phyloP scores from a whole-genome alignment of 805 yeast genomes.

The Cyberlindnera veronae region DNA sequence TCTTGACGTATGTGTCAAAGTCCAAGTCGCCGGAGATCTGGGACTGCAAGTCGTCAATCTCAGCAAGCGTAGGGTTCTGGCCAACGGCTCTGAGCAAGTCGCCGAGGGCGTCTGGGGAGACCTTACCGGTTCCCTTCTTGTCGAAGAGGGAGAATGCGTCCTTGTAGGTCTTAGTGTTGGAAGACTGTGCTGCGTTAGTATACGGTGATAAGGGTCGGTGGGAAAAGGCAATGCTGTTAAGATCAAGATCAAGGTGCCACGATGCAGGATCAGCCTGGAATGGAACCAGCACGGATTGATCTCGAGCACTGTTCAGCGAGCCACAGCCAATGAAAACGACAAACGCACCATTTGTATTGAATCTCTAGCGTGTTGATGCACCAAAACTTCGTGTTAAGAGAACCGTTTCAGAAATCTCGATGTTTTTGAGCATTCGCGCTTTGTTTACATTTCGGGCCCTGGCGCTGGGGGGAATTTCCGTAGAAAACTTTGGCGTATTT shows the following conservation, averaged over 20 bases:
- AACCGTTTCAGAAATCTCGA: constrained; percentile 1
- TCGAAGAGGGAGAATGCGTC: constrained; percentile 97
- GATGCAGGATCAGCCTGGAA: not conserved
- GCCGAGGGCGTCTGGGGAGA: constrained; percentile 79
- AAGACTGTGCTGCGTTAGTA: constrained; percentile 12
- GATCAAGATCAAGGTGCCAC: no score
- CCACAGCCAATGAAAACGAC: no score
- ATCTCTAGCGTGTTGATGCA: no score
- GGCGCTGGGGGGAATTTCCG: no score
- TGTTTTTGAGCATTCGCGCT: constrained; percentile 11
- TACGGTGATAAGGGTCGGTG: no score
- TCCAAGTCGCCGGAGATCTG: constrained; percentile 45
- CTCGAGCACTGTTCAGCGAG: no score
- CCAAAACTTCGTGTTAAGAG: not conserved
- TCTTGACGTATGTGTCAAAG: constrained; percentile 70
- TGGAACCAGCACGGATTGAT: not conserved
- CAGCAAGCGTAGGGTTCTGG: constrained; percentile 94
- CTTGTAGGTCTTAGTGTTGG: constrained; percentile 47
- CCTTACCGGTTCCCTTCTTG: constrained; percentile 91
- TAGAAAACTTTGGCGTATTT: constrained; percentile 8
- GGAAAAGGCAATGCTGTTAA: constrained; percentile 2
- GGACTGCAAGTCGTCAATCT: constrained; percentile 59
- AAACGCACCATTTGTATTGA: no score
- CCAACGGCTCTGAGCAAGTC: constrained; percentile 96
- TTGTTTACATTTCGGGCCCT: constrained; percentile 11